Base-by-base conservation (phyloP, 2,329 filamentous ascomycete species). In the Penicillium sp. region DNA sequence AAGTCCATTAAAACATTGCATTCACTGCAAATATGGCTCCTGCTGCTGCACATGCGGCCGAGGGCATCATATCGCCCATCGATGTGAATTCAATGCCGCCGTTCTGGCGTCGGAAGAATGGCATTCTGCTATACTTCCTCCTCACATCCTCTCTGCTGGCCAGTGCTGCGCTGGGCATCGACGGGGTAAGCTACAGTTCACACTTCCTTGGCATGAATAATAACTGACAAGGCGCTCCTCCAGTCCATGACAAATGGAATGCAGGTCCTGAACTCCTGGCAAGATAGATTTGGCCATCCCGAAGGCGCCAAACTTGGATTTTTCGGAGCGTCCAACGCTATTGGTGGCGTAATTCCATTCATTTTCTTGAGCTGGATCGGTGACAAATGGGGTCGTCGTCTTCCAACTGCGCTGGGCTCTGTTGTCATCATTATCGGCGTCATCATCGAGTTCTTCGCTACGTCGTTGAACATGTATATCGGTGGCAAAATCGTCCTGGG, bases 221-320 rank as follows among this genome's bases (percentile, higher is more conserved):
- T 13, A 18, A 73, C 73, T 73, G 65, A 61, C 33, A 27, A 24
- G 35, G 1, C 6, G 14, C n/a, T 35, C 27, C 16, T 18, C n/a
- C 43, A 65, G 63, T 77, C 75, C 43, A 80, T 83, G 75, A 79
- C 82, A 70, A 82, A 83, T 56, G 77, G 75, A 10, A 66, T 83
- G 6, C 81, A 83, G 60, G 73, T 76, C 0, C 69, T 80, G 1
- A 64, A 73, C 0, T 72, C 74, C 19, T 81, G 77, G 77, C 72
- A 79, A 46, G 70, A 74, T 36, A 79, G 59, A 18, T 70, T 69
- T 53, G 60, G 63, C 19, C 61, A 69, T 46, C 67, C 68, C 3
- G 59, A 61, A 46, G 65, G 67, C 5, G 59, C 61, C 7, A 64
- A 50, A n/a, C 58, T 70, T 4, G 67, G 68, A 4, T 64, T 69